Percentiles rank a stretch among this genome's conserved stretches.
Conservation (phyloP, 176 grass and related monocot species). For the Juncus effusus region DNA sequence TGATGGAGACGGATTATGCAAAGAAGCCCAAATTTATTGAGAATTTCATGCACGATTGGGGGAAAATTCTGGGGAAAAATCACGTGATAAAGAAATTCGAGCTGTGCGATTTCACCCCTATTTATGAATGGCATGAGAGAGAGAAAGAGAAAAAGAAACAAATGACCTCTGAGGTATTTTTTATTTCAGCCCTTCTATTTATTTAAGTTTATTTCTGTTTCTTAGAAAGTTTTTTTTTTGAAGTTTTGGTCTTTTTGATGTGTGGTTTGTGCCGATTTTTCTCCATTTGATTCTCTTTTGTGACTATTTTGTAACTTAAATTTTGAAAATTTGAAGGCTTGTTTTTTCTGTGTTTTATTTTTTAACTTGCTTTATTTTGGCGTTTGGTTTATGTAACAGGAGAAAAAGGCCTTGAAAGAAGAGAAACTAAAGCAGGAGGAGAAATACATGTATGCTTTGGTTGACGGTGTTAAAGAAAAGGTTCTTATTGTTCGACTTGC, state of each 20-base stretch:
- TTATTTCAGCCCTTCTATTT: no score
- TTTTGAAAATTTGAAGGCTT: no score
- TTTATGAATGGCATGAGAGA: constrained; percentile 75
- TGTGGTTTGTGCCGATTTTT: no score
- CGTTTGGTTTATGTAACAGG: constrained; percentile 27
- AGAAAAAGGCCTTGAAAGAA: constrained; percentile 63
- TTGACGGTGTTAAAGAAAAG: constrained; percentile 84
- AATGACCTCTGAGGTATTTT: constrained; percentile 72
- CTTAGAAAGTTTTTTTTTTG: constrained; percentile 3
- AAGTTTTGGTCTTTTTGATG: no score
- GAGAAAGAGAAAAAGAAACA: constrained; percentile 93
- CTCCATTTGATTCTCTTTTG: no score
- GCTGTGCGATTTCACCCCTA: constrained; percentile 72
- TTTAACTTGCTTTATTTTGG: no score
- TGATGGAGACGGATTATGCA: constrained; percentile 77
- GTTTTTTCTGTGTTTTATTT: no score
- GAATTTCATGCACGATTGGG: constrained; percentile 77
- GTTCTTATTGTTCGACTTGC: constrained; percentile 40
- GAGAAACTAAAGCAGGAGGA: constrained; percentile 80
- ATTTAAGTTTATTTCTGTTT: not conserved
- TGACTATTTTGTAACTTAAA: no score
- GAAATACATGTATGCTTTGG: constrained; percentile 85
- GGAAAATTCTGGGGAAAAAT: constrained; percentile 61
- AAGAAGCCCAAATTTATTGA: constrained; percentile 53
- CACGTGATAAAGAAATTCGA: constrained; percentile 84